These are phyloP conservation scores for Arthroderma sp. DNA, from an alignment of 2,329 filamentous ascomycete genomes.

Conservation along the genomic window DNA sequence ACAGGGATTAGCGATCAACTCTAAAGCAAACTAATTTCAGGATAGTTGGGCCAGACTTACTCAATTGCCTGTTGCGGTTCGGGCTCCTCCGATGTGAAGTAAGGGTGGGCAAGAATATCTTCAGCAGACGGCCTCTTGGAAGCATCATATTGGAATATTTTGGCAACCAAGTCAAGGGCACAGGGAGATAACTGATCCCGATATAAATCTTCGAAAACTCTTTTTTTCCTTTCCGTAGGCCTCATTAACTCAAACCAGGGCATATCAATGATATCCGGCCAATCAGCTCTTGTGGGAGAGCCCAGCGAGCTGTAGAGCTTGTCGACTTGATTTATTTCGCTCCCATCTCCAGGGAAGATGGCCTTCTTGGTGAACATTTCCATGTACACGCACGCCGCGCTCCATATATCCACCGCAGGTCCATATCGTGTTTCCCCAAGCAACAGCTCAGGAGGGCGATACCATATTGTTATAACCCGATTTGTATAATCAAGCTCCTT, in stretches of 20 bases:
- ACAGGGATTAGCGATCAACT: neutral
- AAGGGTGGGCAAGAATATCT: slow-evolving; percentile 72
- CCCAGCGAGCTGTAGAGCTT: slow-evolving; percentile 92
- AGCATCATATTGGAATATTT: slow-evolving; percentile 87
- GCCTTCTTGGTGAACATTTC: slow-evolving; percentile 91
- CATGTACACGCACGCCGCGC: slow-evolving; percentile 87
- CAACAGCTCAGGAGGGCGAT: slow-evolving; percentile 78
- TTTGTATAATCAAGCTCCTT: slow-evolving; percentile 93
- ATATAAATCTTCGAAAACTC: slow-evolving; percentile 73
- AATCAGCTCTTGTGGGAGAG: slow-evolving; percentile 70
- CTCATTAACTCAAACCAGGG: slow-evolving; percentile 91
- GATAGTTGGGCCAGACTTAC: slow-evolving; percentile 38
- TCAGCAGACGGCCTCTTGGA: slow-evolving; percentile 67
- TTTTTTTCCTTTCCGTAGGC: slow-evolving; percentile 58
- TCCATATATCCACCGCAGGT: slow-evolving; percentile 89
- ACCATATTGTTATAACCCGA: slow-evolving; percentile 98
- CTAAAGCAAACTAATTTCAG: neutral
- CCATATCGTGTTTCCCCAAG: slow-evolving; percentile 84
- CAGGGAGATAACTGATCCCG: slow-evolving; percentile 60
- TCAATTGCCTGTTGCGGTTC: slow-evolving; percentile 63
- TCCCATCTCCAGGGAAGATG: slow-evolving; percentile 89
- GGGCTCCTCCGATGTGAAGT: slow-evolving; percentile 77
- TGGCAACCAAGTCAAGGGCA: slow-evolving; percentile 67
- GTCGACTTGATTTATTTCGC: slow-evolving; percentile 90
- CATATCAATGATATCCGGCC: slow-evolving; percentile 86